phyloP scores from a whole-genome alignment of 805 yeast species.

The Nakazawaea wickerhamii region DNA sequence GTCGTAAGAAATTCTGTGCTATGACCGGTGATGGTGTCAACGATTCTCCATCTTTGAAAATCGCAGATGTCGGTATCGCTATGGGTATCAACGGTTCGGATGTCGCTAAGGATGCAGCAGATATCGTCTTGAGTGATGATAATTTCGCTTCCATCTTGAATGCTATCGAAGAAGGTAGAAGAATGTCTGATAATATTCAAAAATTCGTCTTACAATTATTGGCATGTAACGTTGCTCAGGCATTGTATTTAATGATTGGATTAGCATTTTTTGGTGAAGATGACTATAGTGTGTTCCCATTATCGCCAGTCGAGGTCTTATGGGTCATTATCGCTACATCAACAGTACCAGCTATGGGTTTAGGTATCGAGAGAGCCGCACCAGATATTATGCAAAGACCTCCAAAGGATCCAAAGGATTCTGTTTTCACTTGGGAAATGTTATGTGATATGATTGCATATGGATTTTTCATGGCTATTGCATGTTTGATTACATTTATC shows the following conservation, averaged over 20 bases:
- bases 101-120: constrained; percentile 82
- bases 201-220: constrained; percentile 70
- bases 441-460: constrained; percentile 64
- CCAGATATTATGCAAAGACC: constrained; percentile 59
- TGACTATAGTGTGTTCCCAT: constrained; percentile 72
- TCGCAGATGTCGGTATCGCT: constrained; percentile 78
- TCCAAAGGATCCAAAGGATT: constrained; percentile 50
- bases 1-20: constrained; percentile 58
- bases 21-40: constrained; percentile 87
- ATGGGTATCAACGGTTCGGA: constrained; percentile 81
- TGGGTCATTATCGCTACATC: constrained; percentile 79
- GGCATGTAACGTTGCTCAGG: constrained; percentile 71
- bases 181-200: constrained; percentile 75
- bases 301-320: constrained; percentile 73
- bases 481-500: constrained; percentile 64
- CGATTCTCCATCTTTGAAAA: constrained; percentile 73
- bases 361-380: constrained; percentile 62
- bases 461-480: constrained; percentile 68
- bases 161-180: constrained; percentile 76
- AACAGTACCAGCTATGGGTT: constrained; percentile 81
- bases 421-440: constrained; percentile 62
- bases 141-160: constrained; percentile 74
- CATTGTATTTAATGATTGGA: constrained; percentile 63
- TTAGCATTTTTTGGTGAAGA: constrained; percentile 60
- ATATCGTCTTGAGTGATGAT: constrained; percentile 70